Percentiles rank a stretch among this genome's conserved stretches.
These are phyloP conservation scores for Lentinula lateritia DNA, from an alignment of 768 basidiomycete genomes.

Conservation along the genomic window DNA sequence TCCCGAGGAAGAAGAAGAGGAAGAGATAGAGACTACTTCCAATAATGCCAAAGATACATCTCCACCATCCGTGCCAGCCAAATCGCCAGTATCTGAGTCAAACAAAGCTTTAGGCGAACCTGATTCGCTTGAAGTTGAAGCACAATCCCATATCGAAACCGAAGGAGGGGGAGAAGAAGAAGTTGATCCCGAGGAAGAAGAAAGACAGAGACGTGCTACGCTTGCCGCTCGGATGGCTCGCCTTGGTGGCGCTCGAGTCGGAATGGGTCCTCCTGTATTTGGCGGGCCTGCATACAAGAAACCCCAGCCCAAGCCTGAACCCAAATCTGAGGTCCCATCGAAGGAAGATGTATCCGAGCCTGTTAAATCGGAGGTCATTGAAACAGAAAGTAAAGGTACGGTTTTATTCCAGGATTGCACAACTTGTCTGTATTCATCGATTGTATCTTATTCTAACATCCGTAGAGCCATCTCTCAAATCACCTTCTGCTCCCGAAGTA, in stretches of 20 bases:
- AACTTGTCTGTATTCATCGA: not conserved
- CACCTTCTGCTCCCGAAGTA: not conserved
- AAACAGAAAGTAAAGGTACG: not conserved
- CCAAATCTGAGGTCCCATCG: not conserved
- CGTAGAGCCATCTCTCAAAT: conserved; percentile 3
- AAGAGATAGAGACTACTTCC: conserved; percentile 17
- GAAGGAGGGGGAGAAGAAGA: conserved; percentile 15
- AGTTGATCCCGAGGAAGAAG: conserved; percentile 60
- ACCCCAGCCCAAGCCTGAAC: conserved; percentile 20
- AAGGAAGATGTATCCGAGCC: not conserved
- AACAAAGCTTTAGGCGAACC: not conserved
- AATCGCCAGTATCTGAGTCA: not conserved
- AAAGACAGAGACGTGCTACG: conserved; percentile 74
- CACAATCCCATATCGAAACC: conserved; percentile 14
- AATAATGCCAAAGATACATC: conserved; percentile 13
- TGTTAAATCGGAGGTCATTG: not conserved
- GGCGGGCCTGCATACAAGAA: conserved; percentile 38
- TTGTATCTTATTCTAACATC: not conserved
- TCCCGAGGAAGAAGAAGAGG: conserved; percentile 28
- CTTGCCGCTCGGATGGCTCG: conserved; percentile 93
- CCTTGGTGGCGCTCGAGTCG: conserved; percentile 78
- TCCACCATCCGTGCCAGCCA: not conserved
- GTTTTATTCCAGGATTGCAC: not conserved
- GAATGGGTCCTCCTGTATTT: conserved; percentile 75
- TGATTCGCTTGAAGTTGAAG: conserved; percentile 15